A percentile compares a stretch with the other conserved stretches of the same genome.
These are phyloP conservation scores for Aureobasidium sp. DNA, from an alignment of 2,329 filamentous ascomycete species.

Conservation along the genomic window DNA sequence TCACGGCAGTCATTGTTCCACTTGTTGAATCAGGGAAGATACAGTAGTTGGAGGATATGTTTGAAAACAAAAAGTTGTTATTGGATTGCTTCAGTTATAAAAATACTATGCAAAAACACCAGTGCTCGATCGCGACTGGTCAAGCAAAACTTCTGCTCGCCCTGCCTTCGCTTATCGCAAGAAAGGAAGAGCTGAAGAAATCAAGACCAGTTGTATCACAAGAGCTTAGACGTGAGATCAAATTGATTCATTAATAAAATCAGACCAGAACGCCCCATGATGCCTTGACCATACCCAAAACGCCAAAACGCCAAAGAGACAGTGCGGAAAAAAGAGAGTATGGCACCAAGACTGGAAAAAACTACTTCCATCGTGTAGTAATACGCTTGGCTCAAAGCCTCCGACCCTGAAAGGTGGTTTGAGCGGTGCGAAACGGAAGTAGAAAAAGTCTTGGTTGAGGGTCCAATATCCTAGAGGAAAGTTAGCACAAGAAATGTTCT, in stretches of 20 bases:
- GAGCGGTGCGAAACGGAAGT: not conserved
- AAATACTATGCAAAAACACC: not conserved
- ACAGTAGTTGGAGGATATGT: too few relatives aligned
- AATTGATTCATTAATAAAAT: not conserved
- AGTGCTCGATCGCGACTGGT: not conserved
- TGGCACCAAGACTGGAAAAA: not conserved
- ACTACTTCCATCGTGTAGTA: not conserved
- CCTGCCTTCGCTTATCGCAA: not conserved
- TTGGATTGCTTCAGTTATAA: too few relatives aligned
- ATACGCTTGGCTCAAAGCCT: not conserved
- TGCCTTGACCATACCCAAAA: not conserved
- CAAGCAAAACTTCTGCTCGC: not conserved
- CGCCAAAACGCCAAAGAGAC: not conserved
- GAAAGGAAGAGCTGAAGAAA: not conserved
- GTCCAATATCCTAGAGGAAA: not conserved
- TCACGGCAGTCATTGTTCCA: too few relatives aligned
- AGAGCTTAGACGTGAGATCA: not conserved
- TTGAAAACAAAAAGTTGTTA: too few relatives aligned
- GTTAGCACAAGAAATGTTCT: not conserved
- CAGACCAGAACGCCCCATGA: not conserved
- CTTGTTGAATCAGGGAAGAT: too few relatives aligned
- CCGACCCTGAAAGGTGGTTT: not conserved
- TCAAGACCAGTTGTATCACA: not conserved
- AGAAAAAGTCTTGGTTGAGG: not conserved
- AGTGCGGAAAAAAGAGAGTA: not conserved